Evolutionary conservation across 2,329 filamentous ascomycete genomes (phyloP), one percentile per base, ranked within the genome.

Genomic region (Nemania sp.): DNA sequence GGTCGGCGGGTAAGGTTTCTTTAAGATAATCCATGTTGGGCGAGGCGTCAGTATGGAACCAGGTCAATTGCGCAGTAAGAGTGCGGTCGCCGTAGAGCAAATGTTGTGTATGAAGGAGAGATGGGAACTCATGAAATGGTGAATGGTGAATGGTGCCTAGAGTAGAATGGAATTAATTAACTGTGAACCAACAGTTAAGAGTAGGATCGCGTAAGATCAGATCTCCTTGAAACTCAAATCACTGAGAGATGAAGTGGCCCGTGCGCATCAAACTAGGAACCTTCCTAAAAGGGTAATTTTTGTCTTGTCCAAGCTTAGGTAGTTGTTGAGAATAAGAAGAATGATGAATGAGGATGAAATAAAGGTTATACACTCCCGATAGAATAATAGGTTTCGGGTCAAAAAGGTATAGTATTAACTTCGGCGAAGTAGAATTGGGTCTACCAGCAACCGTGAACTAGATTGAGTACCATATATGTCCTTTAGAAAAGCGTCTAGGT

Each of bases 1-100:
- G 77, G 72, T 89, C 86, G 3, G 84, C 82, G 1, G 86, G 86
- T 6, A 87, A 82, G 32, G 77, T 69, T 62, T 73, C 73, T 43
- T 70, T 69, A 69, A 74, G 66, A 18, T 70, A 69, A 6, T 73
- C 69, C 72, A 75, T 77, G 20, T 6, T 70, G 60, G n/a, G 24
- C 62, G 47, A 35, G 27, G 49, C 45, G 29, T 54, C 18, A 32
- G 20, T 15, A 13, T 29, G n/a, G 52, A 15, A 54, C 6, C 6
- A 52, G 35, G 43, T 45, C 10, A 8, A 45, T 29, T 49, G 55
- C 13, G 54, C 41, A 38, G 38, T 32, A 18, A 22, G 7, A 20
- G 27, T 26, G 41, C 15, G 5, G 38, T 53, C 15, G 22, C 38
- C 41, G n/a, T 45, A 20, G 6, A 53, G 13, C 8, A 15, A 53